Conservation (phyloP, 768 basidiomycete genomes). For the Panus rudis region DNA sequence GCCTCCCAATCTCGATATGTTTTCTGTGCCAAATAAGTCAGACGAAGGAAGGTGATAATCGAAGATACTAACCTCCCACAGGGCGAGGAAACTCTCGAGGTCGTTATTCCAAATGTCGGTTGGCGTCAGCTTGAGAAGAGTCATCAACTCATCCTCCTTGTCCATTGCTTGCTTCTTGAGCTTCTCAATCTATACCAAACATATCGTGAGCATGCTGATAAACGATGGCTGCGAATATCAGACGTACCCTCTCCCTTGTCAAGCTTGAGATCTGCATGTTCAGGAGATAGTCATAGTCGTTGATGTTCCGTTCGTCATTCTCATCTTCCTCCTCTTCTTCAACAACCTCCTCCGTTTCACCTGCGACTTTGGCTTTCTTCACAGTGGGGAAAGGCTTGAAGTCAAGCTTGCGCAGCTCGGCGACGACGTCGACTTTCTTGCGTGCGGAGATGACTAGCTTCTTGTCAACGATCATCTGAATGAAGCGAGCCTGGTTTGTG, state of each 20-base stretch:
- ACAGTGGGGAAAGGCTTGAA: conserved; percentile 93
- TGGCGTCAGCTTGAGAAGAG: conserved; percentile 70
- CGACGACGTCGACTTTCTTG: conserved; percentile 81
- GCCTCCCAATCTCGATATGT: conserved; percentile 36
- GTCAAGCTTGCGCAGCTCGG: conserved; percentile 71
- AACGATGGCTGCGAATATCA: background rate
- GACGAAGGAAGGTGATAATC: background rate
- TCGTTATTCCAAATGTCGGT: conserved; percentile 87
- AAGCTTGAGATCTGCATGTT: conserved; percentile 95
- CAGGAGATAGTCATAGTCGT: conserved; percentile 89
- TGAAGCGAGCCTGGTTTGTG: conserved; percentile 92
- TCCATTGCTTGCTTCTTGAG: conserved; percentile 70
- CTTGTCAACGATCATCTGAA: conserved; percentile 90
- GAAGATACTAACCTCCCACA: conserved; percentile 73
- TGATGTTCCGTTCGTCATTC: conserved; percentile 40
- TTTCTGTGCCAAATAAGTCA: conserved; percentile 22
- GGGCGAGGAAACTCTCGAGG: conserved; percentile 71
- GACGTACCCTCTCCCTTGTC: conserved; percentile 79
- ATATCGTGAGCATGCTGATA: background rate
- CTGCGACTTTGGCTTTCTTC: conserved; percentile 55
- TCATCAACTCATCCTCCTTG: conserved; percentile 78
- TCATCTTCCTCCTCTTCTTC: conserved; percentile 48
- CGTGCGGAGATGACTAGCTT: conserved; percentile 79
- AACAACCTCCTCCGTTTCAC: conserved; percentile 54
- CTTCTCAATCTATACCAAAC: conserved; percentile 64